phyloP scores from a whole-genome alignment of 164 flowering plant genomes.

The Warburgia ugandensis region DNA sequence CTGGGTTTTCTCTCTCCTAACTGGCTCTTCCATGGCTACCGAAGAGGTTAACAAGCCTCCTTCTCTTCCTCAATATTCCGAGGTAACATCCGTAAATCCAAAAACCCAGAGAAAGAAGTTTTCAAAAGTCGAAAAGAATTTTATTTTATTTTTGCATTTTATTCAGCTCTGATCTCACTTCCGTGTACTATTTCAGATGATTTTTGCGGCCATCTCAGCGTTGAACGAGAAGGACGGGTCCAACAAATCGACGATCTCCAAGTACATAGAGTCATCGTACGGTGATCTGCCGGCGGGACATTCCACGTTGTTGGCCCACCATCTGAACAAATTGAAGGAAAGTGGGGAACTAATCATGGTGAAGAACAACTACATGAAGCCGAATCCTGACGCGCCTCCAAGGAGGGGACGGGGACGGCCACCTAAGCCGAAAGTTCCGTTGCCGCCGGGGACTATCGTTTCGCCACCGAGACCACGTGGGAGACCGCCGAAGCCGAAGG shows the following conservation, averaged over 20 bases:
- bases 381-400: conserved; percentile 59
- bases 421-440: conserved; percentile 56
- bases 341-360: conserved; percentile 52
- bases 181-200: conserved; percentile 48
- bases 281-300: conserved; percentile 57
- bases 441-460: conserved; percentile 21
- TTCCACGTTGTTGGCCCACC: conserved; percentile 43
- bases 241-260: conserved; percentile 56
- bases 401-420: conserved; percentile 87
- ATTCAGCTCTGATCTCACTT: no score
- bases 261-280: conserved; percentile 55
- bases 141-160: neutral
- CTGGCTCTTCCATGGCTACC: conserved; percentile 28
- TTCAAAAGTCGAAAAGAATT: no score
- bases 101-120: no score
- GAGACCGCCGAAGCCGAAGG: conserved; percentile 54
- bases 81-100: conserved; percentile 21
- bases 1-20: neutral
- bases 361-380: conserved; percentile 73
- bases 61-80: conserved; percentile 37
- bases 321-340: conserved; percentile 55
- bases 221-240: conserved; percentile 52
- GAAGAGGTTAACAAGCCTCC: conserved; percentile 30
- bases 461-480: conserved; percentile 49
- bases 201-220: conserved; percentile 57